phyloP scores from a whole-genome alignment of 495 filamentous ascomycete genomes.

The Immersiella caudata region DNA sequence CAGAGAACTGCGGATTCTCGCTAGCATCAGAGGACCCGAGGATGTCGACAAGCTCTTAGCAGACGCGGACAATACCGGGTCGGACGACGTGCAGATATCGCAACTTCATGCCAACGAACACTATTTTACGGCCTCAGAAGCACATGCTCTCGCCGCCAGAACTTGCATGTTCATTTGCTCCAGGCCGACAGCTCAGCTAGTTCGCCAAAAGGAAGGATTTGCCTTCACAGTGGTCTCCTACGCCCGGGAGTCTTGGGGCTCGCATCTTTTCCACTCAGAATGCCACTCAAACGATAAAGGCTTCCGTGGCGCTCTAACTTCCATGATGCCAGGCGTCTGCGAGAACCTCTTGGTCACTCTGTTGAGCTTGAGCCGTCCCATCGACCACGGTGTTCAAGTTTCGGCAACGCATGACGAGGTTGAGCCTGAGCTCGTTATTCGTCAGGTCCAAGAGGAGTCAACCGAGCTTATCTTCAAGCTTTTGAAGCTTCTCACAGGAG shows the following conservation, averaged over 20 bases:
- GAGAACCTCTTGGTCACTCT: constrained; percentile 22
- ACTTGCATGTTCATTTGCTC: constrained; percentile 29
- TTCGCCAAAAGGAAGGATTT: constrained; percentile 15
- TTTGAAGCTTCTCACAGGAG: not conserved
- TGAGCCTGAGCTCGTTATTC: constrained; percentile 6
- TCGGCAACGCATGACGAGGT: constrained; percentile 13
- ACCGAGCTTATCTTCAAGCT: constrained; percentile 20
- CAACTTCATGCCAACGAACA: constrained; percentile 2
- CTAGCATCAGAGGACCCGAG: constrained; percentile 21
- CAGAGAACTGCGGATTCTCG: constrained; percentile 26
- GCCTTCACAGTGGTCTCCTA: constrained; percentile 26
- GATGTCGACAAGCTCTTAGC: constrained; percentile 26
- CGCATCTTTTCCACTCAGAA: constrained; percentile 19
- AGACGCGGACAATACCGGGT: not conserved
- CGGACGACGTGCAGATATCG: not conserved
- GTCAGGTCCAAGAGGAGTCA: constrained; percentile 19
- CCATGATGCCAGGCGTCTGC: constrained; percentile 25
- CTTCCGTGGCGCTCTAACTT: constrained; percentile 15
- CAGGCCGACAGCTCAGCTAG: constrained; percentile 18
- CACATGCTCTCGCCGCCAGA: constrained; percentile 20
- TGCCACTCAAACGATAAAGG: constrained; percentile 8
- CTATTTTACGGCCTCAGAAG: constrained; percentile 18
- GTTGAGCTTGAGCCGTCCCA: constrained; percentile 24
- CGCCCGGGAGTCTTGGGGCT: constrained; percentile 26
- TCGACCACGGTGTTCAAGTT: constrained; percentile 25